Evolutionary conservation across 371 early-diverging fungal species (phyloP).

Genomic region (Mucor velutinosus): DNA sequence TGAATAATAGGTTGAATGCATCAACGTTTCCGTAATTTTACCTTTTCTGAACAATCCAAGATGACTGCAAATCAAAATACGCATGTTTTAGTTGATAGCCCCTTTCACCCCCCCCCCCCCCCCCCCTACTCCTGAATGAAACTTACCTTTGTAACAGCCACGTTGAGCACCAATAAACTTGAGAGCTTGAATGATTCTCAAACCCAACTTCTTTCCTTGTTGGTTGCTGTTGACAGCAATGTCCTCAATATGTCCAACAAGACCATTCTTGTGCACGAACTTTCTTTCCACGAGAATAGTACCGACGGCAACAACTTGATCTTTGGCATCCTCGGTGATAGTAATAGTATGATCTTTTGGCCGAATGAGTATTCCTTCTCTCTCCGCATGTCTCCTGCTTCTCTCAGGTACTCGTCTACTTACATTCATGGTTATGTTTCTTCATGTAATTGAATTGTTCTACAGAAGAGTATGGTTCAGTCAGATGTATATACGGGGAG

Average conservation of each 20-base stretch:
- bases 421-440: constrained; percentile 75
- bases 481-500: not conserved
- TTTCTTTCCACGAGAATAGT: constrained; percentile 96
- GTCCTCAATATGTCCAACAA: constrained; percentile 88
- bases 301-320: constrained; percentile 88
- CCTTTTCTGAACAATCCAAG: constrained; percentile 53
- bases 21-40: not conserved
- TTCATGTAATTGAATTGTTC: constrained; percentile 77
- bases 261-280: constrained; percentile 87
- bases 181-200: constrained; percentile 74
- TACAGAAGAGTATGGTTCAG: constrained; percentile 9
- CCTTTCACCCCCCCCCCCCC: too few species aligned
- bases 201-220: constrained; percentile 90
- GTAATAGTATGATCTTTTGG: constrained; percentile 73
- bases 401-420: constrained; percentile 8
- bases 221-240: constrained; percentile 93
- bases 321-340: constrained; percentile 72
- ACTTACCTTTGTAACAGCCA: constrained; percentile 69
- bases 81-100: not conserved
- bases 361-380: not conserved
- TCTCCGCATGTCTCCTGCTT: not conserved
- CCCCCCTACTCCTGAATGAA: not conserved
- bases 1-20: not conserved
- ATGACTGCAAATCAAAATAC: constrained; percentile 29
- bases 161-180: constrained; percentile 63